These are phyloP conservation scores for Zoysia pacifica DNA, from an alignment of 176 grass and related monocot genomes.

Conservation along the genomic window DNA sequence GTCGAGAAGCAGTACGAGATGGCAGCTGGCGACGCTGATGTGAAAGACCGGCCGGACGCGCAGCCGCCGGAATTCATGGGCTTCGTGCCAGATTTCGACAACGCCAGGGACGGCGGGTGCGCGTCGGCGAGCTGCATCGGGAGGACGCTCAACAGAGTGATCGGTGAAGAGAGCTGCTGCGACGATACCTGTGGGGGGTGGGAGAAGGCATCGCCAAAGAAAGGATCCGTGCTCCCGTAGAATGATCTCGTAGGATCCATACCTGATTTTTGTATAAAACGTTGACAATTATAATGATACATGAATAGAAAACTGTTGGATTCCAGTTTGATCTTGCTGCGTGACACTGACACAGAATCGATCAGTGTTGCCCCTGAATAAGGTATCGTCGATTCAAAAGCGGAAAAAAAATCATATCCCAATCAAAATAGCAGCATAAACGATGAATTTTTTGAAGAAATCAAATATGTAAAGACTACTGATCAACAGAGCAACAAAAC, in stretches of 20 bases:
- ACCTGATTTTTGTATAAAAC: conserved; percentile 13
- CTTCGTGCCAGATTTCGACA: conserved; percentile 63
- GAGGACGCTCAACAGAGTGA: conserved; percentile 57
- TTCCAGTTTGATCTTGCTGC: conserved; percentile 23
- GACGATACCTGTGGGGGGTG: conserved; percentile 52
- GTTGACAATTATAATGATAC: conserved; percentile 31
- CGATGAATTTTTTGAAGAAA: not conserved
- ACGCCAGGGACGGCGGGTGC: conserved; percentile 52
- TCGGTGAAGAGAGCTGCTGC: conserved; percentile 58
- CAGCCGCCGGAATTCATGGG: conserved; percentile 58
- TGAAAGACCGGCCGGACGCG: not conserved
- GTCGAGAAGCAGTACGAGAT: conserved; percentile 58
- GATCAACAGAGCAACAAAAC: too few species aligned
- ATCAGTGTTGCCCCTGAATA: not conserved
- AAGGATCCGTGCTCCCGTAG: conserved; percentile 32
- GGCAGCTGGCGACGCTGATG: not conserved
- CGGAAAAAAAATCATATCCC: not conserved
- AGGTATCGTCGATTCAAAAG: not conserved
- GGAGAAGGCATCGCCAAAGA: conserved; percentile 38
- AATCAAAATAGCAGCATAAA: not conserved
- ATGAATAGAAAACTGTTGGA: conserved; percentile 18
- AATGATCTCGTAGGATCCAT: conserved; percentile 25
- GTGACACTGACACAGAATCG: conserved; percentile 3
- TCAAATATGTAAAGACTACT: too few species aligned
- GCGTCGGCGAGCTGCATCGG: conserved; percentile 46